phyloP scores from a whole-genome alignment of 495 filamentous ascomycete genomes.

The Xylaria cubensis region DNA sequence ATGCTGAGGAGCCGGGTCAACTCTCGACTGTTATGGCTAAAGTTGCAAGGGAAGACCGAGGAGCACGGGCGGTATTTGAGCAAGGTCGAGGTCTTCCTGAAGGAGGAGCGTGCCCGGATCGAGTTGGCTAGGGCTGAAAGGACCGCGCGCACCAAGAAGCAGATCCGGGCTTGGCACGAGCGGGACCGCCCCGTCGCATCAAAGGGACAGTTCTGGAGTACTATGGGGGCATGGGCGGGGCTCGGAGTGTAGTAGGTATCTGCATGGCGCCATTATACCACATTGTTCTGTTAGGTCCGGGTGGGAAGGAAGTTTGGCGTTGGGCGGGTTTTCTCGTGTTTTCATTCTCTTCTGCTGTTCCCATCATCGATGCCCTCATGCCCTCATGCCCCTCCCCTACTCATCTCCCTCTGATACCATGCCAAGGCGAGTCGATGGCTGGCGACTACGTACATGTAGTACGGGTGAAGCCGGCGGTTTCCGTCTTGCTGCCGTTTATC shows the following conservation, averaged over 20 bases:
- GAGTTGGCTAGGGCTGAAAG: slow-evolving; percentile 33
- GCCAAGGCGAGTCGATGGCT: slow-evolving; percentile 9
- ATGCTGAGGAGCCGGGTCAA: slow-evolving; percentile 51
- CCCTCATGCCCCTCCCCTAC: background rate
- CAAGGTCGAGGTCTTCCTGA: slow-evolving; percentile 46
- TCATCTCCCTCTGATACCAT: slow-evolving; percentile 4
- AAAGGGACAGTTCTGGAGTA: slow-evolving; percentile 36
- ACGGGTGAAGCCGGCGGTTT: slow-evolving; percentile 7
- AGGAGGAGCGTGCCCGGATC: slow-evolving; percentile 38
- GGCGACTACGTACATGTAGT: background rate
- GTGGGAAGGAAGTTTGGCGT: slow-evolving; percentile 37
- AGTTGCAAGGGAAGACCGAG: slow-evolving; percentile 47
- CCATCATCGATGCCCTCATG: background rate
- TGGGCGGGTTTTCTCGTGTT: slow-evolving; percentile 28
- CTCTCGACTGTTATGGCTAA: slow-evolving; percentile 58
- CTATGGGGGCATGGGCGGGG: slow-evolving; percentile 27
- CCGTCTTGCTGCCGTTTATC: slow-evolving; percentile 5
- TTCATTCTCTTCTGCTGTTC: slow-evolving; percentile 12
- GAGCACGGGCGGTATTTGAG: slow-evolving; percentile 50
- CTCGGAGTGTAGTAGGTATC: slow-evolving; percentile 17
- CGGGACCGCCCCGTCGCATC: slow-evolving; percentile 28
- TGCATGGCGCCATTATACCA: slow-evolving; percentile 34
- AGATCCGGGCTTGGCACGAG: slow-evolving; percentile 34
- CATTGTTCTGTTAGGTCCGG: slow-evolving; percentile 27
- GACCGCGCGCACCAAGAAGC: slow-evolving; percentile 33